Conservation (phyloP, 208 protist species). For the Vickermania spadyakhi region DNA sequence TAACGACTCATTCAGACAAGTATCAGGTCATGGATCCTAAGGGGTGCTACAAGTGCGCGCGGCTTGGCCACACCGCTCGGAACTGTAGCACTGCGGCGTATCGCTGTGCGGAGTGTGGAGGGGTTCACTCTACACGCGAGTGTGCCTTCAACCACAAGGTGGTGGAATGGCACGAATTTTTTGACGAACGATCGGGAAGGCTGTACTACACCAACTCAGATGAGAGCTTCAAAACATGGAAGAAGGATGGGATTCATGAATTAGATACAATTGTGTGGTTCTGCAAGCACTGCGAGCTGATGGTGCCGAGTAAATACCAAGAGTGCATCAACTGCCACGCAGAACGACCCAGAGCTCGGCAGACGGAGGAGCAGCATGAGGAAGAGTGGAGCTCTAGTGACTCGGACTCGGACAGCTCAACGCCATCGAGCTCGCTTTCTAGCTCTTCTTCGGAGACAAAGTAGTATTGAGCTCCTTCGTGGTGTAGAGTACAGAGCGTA, state of each 20-base stretch:
- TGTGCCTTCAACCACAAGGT: slow-evolving; percentile 67
- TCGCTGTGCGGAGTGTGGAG: slow-evolving; percentile 71
- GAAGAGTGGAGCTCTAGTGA: too few relatives aligned
- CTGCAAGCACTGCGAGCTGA: slow-evolving; percentile 44
- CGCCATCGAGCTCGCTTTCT: too few relatives aligned
- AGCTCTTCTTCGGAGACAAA: too few relatives aligned
- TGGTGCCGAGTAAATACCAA: slow-evolving; percentile 44
- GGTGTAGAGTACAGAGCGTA: too few relatives aligned
- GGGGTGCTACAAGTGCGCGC: slow-evolving; percentile 70
- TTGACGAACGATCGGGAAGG: slow-evolving; percentile 35
- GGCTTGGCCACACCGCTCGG: slow-evolving; percentile 52
- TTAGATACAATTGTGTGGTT: slow-evolving; percentile 79
- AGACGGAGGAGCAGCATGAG: too few relatives aligned
- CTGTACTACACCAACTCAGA: slow-evolving; percentile 73
- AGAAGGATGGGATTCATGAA: slow-evolving; percentile 49
- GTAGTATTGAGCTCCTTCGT: too few relatives aligned
- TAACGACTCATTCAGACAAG: slow-evolving; percentile 28
- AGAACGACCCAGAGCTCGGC: slow-evolving; percentile 29
- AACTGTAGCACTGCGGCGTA: slow-evolving; percentile 57
- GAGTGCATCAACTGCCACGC: slow-evolving; percentile 79
- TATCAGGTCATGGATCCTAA: slow-evolving; percentile 50
- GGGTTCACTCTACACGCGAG: slow-evolving; percentile 68
- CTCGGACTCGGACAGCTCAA: too few relatives aligned
- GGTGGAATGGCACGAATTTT: slow-evolving; percentile 86
- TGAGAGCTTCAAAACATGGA: slow-evolving; percentile 51